A percentile compares a stretch with the other conserved stretches of the same genome.
Conservation (phyloP, 1,284 basidiomycete genomes). For the Melanopsichium pennsylvanicum region DNA sequence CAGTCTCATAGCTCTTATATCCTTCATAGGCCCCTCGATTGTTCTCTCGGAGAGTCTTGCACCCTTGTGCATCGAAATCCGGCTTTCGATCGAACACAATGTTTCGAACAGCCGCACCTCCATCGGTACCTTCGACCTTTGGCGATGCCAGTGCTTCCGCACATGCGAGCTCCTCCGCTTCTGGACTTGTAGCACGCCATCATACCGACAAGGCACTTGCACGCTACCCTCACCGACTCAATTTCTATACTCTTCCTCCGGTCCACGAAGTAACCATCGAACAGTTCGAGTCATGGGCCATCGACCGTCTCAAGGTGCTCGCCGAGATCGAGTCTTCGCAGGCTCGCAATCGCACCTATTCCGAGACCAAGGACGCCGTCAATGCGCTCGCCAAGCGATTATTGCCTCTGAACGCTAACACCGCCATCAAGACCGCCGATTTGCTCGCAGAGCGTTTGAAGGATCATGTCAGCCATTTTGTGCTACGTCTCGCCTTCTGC, state of each 20-base stretch:
- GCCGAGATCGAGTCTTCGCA: conserved; percentile 93
- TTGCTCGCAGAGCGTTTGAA: conserved; percentile 74
- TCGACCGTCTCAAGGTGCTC: conserved; percentile 84
- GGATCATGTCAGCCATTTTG: conserved; percentile 94
- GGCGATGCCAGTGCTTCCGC: conserved; percentile 21
- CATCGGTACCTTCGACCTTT: conserved; percentile 29
- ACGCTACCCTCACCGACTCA: conserved; percentile 59
- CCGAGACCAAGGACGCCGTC: conserved; percentile 77
- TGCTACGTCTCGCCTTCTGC: conserved; percentile 92
- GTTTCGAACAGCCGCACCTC: conserved; percentile 42
- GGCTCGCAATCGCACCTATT: conserved; percentile 81
- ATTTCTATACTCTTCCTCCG: conserved; percentile 81
- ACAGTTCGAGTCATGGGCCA: conserved; percentile 91
- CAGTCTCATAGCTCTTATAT: no score
- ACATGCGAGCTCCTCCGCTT: conserved; percentile 21
- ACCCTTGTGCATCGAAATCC: no score
- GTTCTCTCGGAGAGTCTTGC: background rate
- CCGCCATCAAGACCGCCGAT: conserved; percentile 69
- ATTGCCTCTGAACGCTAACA: conserved; percentile 76
- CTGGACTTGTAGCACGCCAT: conserved; percentile 39
- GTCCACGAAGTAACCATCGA: conserved; percentile 90
- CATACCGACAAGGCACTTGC: conserved; percentile 29
- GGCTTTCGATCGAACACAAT: background rate
- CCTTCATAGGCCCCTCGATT: background rate
- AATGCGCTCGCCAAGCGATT: conserved; percentile 74